Conservation (phyloP, 2,329 filamentous ascomycete species). For the Calonectria montana region DNA sequence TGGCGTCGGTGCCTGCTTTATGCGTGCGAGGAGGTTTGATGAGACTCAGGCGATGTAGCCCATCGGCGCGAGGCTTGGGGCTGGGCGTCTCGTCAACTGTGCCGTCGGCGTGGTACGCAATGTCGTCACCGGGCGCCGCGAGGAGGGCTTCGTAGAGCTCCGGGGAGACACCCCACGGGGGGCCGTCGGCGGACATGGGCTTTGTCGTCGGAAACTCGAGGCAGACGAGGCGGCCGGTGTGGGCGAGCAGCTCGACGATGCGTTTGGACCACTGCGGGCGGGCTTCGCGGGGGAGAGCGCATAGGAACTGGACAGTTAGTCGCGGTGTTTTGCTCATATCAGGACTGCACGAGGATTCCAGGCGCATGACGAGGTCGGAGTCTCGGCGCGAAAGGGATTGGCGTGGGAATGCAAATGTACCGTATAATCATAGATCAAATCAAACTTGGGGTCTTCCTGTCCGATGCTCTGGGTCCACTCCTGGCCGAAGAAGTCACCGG, state of each 20-base stretch:
- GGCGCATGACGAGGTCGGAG: background rate
- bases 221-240: slow-evolving; percentile 66
- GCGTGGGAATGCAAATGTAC: slow-evolving; percentile 49
- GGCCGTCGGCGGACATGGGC: slow-evolving; percentile 71
- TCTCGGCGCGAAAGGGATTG: slow-evolving; percentile 7
- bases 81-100: slow-evolving; percentile 54
- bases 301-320: slow-evolving; percentile 65
- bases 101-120: slow-evolving; percentile 66
- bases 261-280: slow-evolving; percentile 66
- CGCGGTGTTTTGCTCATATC: slow-evolving; percentile 11
- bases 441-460: slow-evolving; percentile 63
- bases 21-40: slow-evolving; percentile 64
- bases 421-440: slow-evolving; percentile 74
- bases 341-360: background rate
- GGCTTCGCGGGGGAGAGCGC: slow-evolving; percentile 66
- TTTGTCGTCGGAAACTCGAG: slow-evolving; percentile 86
- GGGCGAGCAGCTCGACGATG: slow-evolving; percentile 61
- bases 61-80: slow-evolving; percentile 53
- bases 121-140: slow-evolving; percentile 73
- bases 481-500: slow-evolving; percentile 75
- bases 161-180: slow-evolving; percentile 77
- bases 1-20: slow-evolving; percentile 54
- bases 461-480: slow-evolving; percentile 62
- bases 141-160: slow-evolving; percentile 80
- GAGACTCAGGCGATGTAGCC: slow-evolving; percentile 59